Evolutionary conservation across 2,329 filamentous ascomycete genomes (phyloP).

Genomic region (Chaetomiaceae sp.): DNA sequence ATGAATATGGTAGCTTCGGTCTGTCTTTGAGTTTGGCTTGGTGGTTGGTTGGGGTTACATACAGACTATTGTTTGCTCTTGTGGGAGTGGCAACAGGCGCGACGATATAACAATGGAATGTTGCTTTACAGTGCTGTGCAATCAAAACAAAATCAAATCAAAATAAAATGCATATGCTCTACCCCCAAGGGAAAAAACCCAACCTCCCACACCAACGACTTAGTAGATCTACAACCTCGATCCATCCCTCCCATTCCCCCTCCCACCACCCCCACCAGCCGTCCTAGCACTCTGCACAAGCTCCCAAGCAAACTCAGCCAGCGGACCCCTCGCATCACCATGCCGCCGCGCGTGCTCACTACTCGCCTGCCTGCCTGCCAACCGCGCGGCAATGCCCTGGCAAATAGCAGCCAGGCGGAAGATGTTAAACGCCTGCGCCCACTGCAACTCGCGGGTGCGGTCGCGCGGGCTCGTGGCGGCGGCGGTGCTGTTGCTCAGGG

Average conservation of each 20-base stretch:
- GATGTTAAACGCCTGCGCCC: constrained; percentile 58
- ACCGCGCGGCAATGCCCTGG: constrained; percentile 89
- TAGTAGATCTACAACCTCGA: neutral
- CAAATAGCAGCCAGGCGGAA: constrained; percentile 59
- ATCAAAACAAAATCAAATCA: too few relatives aligned
- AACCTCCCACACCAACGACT: too few relatives aligned
- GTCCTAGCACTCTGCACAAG: constrained; percentile 49
- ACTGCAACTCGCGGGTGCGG: constrained; percentile 47
- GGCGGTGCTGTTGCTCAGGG: constrained; percentile 35
- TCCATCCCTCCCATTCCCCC: neutral
- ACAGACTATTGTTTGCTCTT: too few relatives aligned
- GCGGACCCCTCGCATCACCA: constrained; percentile 61
- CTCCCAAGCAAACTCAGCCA: constrained; percentile 75
- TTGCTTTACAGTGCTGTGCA: too few relatives aligned
- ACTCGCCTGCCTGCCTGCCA: constrained; percentile 81
- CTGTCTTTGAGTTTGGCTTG: too few relatives aligned
- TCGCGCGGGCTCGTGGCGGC: constrained; percentile 15
- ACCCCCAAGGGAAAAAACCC: neutral
- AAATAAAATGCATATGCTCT: too few relatives aligned
- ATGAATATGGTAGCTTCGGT: too few relatives aligned
- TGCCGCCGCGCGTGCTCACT: constrained; percentile 75
- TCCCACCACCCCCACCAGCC: neutral
- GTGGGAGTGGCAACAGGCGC: too few relatives aligned
- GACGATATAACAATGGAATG: too few relatives aligned
- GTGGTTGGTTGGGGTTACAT: too few relatives aligned